phyloP scores from a whole-genome alignment of 2,329 filamentous ascomycete species.

The Calonectria multiphialidica region DNA sequence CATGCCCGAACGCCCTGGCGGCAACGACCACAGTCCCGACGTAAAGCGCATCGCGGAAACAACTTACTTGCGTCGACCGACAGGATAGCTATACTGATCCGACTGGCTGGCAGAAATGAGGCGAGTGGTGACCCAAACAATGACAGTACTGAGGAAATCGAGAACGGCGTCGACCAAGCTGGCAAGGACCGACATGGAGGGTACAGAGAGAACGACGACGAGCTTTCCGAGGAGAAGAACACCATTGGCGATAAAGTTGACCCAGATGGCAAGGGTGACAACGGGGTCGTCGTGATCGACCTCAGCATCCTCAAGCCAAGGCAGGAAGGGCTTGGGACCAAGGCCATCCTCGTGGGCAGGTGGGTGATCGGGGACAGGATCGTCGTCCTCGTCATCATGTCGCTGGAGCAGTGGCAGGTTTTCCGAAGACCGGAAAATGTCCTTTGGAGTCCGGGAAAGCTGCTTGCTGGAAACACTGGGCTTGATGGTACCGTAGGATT shows the following conservation, averaged over 20 bases:
- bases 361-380: slow-evolving; percentile 39
- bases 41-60: neutral
- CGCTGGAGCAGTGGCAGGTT: slow-evolving; percentile 72
- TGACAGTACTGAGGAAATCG: slow-evolving; percentile 84
- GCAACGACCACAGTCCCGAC: neutral
- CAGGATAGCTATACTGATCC: slow-evolving; percentile 81
- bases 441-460: slow-evolving; percentile 84
- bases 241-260: slow-evolving; percentile 85
- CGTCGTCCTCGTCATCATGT: slow-evolving; percentile 57
- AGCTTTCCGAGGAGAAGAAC: slow-evolving; percentile 82
- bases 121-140: slow-evolving; percentile 83
- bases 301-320: slow-evolving; percentile 78
- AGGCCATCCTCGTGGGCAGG: slow-evolving; percentile 43
- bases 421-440: slow-evolving; percentile 84
- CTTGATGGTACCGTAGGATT: slow-evolving; percentile 47
- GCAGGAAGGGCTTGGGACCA: slow-evolving; percentile 68
- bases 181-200: slow-evolving; percentile 84
- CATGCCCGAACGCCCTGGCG: neutral
- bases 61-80: slow-evolving; percentile 73
- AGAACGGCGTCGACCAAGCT: slow-evolving; percentile 83
- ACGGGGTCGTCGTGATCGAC: slow-evolving; percentile 80
- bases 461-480: slow-evolving; percentile 54
- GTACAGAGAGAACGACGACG: slow-evolving; percentile 80
- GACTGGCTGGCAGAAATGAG: slow-evolving; percentile 75
- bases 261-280: slow-evolving; percentile 88